Conservation (phyloP, 495 filamentous ascomycete genomes). For the Neurospora sp. region DNA sequence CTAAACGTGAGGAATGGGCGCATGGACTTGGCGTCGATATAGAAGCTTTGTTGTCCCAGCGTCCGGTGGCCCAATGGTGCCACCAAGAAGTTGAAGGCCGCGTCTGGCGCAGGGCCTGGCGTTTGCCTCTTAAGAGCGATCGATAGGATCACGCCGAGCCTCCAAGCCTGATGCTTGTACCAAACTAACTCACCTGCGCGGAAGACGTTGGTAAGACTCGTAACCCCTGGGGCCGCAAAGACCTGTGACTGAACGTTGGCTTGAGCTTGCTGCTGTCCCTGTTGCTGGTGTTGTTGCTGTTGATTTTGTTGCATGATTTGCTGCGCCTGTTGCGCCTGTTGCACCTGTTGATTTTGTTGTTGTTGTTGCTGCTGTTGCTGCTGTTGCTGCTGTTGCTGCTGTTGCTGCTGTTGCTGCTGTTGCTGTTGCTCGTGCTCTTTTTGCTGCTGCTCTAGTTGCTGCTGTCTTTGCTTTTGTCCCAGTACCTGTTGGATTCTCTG, state of each 20-base stretch:
- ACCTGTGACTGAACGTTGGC: background rate
- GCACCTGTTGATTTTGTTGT: background rate
- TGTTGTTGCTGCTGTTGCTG: background rate
- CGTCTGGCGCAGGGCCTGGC: conserved; percentile 7
- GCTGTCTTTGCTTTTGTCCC: conserved; percentile 1
- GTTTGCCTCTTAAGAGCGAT: conserved; percentile 7
- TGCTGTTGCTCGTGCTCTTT: conserved; percentile 2
- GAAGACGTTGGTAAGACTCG: conserved; percentile 22
- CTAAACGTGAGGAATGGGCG: conserved; percentile 39
- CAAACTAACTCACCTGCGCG: conserved; percentile 35
- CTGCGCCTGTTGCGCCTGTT: background rate
- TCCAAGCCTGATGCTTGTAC: conserved; percentile 30
- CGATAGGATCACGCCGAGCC: conserved; percentile 26
- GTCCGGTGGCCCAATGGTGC: conserved; percentile 20
- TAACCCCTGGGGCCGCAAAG: conserved; percentile 12
- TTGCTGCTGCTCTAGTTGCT: conserved; percentile 3
- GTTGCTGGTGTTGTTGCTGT: conserved; percentile 2
- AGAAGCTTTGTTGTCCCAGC: conserved; percentile 11
- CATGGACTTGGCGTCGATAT: conserved; percentile 26
- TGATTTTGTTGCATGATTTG: background rate
- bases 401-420: background rate
- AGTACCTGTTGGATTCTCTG: conserved; percentile 29
- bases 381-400: conserved; percentile 1
- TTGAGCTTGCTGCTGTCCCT: conserved; percentile 1
- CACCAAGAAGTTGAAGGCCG: conserved; percentile 12